These are phyloP conservation scores for Globisporangium megalacanthum DNA, from an alignment of 352 stramenopile genomes.

Conservation along the genomic window DNA sequence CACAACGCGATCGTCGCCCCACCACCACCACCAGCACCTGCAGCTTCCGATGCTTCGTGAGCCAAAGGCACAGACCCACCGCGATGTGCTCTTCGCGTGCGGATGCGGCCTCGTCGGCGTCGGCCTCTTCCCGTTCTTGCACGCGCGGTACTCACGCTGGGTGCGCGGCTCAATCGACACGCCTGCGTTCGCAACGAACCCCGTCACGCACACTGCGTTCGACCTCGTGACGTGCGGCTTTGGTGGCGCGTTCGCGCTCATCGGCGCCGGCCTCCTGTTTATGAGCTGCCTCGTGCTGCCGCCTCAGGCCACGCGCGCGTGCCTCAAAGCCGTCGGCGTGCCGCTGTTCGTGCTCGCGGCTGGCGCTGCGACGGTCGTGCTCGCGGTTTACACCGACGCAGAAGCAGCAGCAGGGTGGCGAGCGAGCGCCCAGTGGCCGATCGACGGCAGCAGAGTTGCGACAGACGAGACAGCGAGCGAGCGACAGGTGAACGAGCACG, in stretches of 20 bases:
- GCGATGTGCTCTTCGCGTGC: slow-evolving; percentile 25
- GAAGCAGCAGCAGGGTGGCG: slow-evolving; percentile 4
- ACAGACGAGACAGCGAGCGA: slow-evolving; percentile 6
- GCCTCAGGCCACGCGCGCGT: slow-evolving; percentile 4
- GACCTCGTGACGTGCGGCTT: slow-evolving; percentile 12
- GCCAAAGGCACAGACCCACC: slow-evolving; percentile 11
- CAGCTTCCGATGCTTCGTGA: neutral
- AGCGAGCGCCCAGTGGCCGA: neutral
- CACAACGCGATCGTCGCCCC: no score
- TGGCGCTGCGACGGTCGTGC: slow-evolving; percentile 14
- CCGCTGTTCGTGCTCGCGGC: slow-evolving; percentile 9
- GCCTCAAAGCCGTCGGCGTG: slow-evolving; percentile 11
- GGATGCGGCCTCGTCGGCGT: slow-evolving; percentile 24
- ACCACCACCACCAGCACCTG: no score
- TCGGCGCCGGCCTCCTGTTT: slow-evolving; percentile 15
- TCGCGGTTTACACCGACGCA: neutral
- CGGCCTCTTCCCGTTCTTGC: slow-evolving; percentile 23
- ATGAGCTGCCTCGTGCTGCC: slow-evolving; percentile 21
- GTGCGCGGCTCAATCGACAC: neutral
- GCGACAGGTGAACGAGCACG: slow-evolving; percentile 16
- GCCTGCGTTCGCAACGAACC: neutral
- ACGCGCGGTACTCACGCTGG: slow-evolving; percentile 2
- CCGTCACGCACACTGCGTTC: slow-evolving; percentile 13
- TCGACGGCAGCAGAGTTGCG: neutral
- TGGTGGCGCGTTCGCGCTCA: slow-evolving; percentile 12